Percentiles rank a stretch among this genome's conserved stretches.
Conservation (phyloP, 1,284 basidiomycete genomes). For the Pseudozyma sp. region DNA sequence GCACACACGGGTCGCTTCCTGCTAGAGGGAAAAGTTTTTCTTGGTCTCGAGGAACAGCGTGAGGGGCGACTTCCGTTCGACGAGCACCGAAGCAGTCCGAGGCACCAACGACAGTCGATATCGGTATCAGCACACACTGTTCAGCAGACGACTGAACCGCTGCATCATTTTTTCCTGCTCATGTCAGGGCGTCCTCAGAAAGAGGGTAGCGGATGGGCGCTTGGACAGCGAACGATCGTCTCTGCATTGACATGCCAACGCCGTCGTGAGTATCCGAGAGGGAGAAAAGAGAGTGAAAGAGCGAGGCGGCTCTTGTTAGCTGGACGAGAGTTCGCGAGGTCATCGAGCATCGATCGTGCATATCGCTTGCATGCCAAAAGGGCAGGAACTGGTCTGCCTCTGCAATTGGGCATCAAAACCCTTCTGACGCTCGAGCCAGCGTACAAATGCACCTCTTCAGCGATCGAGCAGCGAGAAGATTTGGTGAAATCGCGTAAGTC, state of each 20-base stretch:
- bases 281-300: neutral
- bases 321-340: constrained; percentile 10
- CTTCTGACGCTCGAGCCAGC: constrained; percentile 14
- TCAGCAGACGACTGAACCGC: no score
- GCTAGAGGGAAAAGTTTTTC: no score
- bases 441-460: neutral
- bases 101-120: no score
- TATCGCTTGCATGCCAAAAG: constrained; percentile 12
- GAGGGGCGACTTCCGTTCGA: no score
- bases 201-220: neutral
- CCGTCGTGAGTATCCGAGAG: no score
- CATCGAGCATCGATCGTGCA: constrained; percentile 48
- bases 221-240: constrained; percentile 20
- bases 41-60: no score
- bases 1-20: no score
- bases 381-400: neutral
- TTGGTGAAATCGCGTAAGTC: neutral
- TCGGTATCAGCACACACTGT: no score
- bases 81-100: no score
- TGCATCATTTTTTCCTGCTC: no score
- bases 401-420: no score
- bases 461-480: neutral
- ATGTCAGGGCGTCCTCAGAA: neutral
- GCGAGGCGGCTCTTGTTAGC: no score
- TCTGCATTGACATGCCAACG: constrained; percentile 6